Conservation (phyloP, 106 monocot species). For the Iris macrosiphon region DNA sequence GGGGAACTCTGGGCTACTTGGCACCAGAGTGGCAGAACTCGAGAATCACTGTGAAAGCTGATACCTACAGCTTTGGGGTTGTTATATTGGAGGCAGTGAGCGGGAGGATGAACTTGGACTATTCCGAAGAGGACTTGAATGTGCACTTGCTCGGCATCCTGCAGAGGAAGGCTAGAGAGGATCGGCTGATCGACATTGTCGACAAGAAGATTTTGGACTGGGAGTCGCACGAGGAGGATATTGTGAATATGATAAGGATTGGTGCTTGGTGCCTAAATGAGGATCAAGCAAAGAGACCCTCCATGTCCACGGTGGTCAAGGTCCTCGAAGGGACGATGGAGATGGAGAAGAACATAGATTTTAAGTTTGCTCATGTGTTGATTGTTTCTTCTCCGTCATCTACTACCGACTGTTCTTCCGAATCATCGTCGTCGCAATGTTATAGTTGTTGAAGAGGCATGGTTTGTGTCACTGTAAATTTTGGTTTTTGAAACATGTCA, state of each 20-base stretch:
- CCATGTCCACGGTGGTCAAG: too few species aligned
- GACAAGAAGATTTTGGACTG: slow-evolving; percentile 3
- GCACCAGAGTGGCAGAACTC: slow-evolving; percentile 16
- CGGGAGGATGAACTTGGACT: slow-evolving; percentile 6
- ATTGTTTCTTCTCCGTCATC: too few species aligned
- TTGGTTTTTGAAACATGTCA: too few species aligned
- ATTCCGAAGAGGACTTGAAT: background rate
- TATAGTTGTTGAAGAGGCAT: too few species aligned
- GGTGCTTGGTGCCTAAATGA: slow-evolving; percentile 19
- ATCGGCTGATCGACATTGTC: slow-evolving; percentile 1
- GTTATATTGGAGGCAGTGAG: slow-evolving; percentile 1
- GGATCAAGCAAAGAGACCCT: too few species aligned
- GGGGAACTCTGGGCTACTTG: slow-evolving; percentile 11
- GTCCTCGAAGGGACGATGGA: slow-evolving; percentile 17
- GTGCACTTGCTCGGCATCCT: slow-evolving; percentile 6
- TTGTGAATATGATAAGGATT: slow-evolving; percentile 3
- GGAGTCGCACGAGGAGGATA: background rate
- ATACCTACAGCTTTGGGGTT: slow-evolving; percentile 13
- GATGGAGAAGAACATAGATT: slow-evolving; percentile 5
- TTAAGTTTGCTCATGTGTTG: too few species aligned
- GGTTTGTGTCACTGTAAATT: too few species aligned
- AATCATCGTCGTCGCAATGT: too few species aligned
- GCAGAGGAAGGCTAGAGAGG: background rate
- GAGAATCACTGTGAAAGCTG: slow-evolving; percentile 7
- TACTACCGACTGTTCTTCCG: too few species aligned